Evolutionary conservation across 176 grass and related monocot genomes (phyloP), one percentile per base, ranked within the genome.

Genomic region (Oryza brachyantha): DNA sequence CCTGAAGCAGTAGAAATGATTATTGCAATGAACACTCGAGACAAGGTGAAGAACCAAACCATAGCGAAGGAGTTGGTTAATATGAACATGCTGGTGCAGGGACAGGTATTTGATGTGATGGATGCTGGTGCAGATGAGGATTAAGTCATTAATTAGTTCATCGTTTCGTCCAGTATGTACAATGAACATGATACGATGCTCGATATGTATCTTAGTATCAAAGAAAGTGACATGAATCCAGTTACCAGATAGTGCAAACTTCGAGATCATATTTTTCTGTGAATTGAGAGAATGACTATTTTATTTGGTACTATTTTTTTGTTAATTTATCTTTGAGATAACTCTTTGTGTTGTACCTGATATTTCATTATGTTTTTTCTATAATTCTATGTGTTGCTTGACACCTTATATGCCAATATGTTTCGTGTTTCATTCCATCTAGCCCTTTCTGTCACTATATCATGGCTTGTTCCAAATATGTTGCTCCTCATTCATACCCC

Each of bases 1-100:
- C 8, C 36, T 21, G 77, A 86, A 61, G 84, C 77, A 28, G 32
- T 86, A 29, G 67, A 86, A 36, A 58, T 86, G 69, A 68, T 37
- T 48, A 39, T 67, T 26, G 27, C 2, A 38, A 57, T 54, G 17
- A 59, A 34, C 8, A 31, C 43, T 64, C 69, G 68, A 38, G 78
- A 86, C 25, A 61, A 64, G 36, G n/a, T 66, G 25, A 26, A 12
- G 7, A 48, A 64, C 31, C 37, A 68, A 64, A n/a, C 45, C 22
- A 60, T 48, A 36, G 54, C 76, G 8, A 80, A 75, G 50, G 34
- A 80, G 12, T 25, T 86, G 67, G 25, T 40, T 12, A 7, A 39
- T 50, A 75, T 80, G 38, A 80, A 68, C 62, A 74, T 66, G 24
- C 16, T 60, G 16, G 37, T 86, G 17, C 69, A 38, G 31, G 36